Percentiles rank a stretch among this genome's conserved stretches.
Conservation (phyloP, 2,329 filamentous ascomycete genomes). For the Nigrospora sphaerica region DNA sequence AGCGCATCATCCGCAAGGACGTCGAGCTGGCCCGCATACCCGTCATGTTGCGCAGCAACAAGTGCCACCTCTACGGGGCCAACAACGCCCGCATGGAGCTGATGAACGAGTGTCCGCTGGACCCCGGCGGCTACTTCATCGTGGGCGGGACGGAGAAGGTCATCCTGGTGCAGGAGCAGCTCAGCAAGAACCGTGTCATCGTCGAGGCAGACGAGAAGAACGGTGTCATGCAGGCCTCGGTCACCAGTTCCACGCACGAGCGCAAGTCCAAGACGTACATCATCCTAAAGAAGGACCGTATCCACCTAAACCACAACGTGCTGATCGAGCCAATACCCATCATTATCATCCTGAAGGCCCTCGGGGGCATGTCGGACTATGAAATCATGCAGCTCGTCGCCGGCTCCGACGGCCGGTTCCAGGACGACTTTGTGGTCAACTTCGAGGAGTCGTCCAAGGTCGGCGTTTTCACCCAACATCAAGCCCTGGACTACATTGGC, state of each 20-base stretch:
- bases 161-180: slow-evolving; percentile 93
- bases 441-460: slow-evolving; percentile 86
- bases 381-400: slow-evolving; percentile 90
- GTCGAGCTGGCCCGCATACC: slow-evolving; percentile 86
- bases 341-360: slow-evolving; percentile 83
- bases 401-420: slow-evolving; percentile 79
- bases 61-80: slow-evolving; percentile 79
- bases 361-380: slow-evolving; percentile 89
- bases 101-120: slow-evolving; percentile 91
- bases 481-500: slow-evolving; percentile 90
- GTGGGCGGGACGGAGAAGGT: slow-evolving; percentile 98
- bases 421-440: slow-evolving; percentile 92
- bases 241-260: slow-evolving; percentile 96
- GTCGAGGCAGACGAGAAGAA: slow-evolving; percentile 92
- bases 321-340: slow-evolving; percentile 92
- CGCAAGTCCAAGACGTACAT: slow-evolving; percentile 98
- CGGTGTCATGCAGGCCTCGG: slow-evolving; percentile 87
- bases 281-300: slow-evolving; percentile 84
- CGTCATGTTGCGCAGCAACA: slow-evolving; percentile 94
- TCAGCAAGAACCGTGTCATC: slow-evolving; percentile 98
- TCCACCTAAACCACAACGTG: slow-evolving; percentile 88
- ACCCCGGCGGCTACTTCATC: slow-evolving; percentile 96
- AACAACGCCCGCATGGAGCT: slow-evolving; percentile 82
- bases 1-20: slow-evolving; percentile 65
- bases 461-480: slow-evolving; percentile 85